phyloP scores from a whole-genome alignment of 2,329 filamentous ascomycete species.

The Neofusicoccum laricinum region DNA sequence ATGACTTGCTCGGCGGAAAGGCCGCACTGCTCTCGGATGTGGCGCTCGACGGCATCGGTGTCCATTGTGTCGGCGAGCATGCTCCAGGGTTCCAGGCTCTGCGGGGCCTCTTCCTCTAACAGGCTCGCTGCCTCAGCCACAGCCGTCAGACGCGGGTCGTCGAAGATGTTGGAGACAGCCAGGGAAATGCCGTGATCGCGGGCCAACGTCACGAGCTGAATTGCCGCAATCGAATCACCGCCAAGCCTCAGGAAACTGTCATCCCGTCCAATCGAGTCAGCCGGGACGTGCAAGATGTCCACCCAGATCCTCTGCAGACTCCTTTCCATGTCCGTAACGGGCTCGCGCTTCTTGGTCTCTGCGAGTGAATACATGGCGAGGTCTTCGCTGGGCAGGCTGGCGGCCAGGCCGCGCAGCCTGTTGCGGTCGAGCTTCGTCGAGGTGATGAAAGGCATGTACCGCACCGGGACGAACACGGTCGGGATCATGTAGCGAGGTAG shows the following conservation, averaged over 20 bases:
- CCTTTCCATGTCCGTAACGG: conserved; percentile 24
- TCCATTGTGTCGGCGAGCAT: conserved; percentile 20
- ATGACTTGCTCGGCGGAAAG: conserved; percentile 20
- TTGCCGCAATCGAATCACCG: conserved; percentile 32
- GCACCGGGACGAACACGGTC: conserved; percentile 36
- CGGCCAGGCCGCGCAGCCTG: background rate
- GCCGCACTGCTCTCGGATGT: background rate
- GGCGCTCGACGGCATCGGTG: conserved; percentile 1
- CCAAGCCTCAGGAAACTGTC: conserved; percentile 41
- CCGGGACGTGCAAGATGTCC: conserved; percentile 11
- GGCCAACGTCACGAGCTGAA: background rate
- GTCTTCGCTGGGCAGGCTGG: conserved; percentile 28
- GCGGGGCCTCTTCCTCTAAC: conserved; percentile 18
- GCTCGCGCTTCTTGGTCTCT: background rate
- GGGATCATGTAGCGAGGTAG: conserved; percentile 41
- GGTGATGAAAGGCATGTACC: conserved; percentile 31
- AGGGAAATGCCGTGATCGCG: conserved; percentile 14
- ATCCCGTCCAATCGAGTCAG: conserved; percentile 27
- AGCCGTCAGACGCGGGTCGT: conserved; percentile 19
- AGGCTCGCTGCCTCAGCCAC: conserved; percentile 16
- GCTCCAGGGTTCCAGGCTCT: conserved; percentile 32
- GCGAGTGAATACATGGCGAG: background rate
- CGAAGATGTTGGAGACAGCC: conserved; percentile 22
- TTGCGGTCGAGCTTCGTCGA: conserved; percentile 36
- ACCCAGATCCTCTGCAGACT: conserved; percentile 26